phyloP scores from a whole-genome alignment of 768 basidiomycete genomes.

The Leccinellum luteum region DNA sequence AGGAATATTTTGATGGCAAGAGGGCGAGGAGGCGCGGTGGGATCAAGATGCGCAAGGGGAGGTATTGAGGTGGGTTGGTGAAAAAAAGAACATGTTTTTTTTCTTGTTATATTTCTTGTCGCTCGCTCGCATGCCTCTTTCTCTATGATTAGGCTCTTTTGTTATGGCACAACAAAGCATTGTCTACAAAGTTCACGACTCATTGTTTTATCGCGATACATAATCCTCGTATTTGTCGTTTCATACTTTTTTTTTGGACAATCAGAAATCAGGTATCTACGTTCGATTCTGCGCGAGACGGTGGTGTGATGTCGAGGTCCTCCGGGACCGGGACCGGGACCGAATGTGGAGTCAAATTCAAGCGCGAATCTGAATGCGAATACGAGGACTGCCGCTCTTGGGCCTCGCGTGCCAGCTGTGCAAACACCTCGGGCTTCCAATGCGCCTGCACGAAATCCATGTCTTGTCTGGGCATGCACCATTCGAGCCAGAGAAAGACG shows the following conservation, averaged over 20 bases:
- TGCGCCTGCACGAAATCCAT: conserved; percentile 70
- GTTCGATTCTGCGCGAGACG: background rate
- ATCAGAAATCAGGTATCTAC: conserved; percentile 4
- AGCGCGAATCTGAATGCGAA: background rate
- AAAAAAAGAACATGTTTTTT: background rate
- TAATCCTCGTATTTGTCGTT: conserved; percentile 19
- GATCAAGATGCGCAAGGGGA: conserved; percentile 19
- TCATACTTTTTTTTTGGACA: background rate
- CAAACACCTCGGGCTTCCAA: conserved; percentile 47
- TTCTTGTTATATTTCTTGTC: background rate
- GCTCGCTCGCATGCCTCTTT: background rate
- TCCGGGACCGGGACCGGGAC: background rate
- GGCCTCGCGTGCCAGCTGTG: conserved; percentile 13
- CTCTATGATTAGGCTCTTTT: background rate
- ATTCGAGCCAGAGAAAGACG: conserved; percentile 83
- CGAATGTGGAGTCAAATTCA: no score
- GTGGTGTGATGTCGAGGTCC: background rate
- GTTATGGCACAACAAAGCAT: background rate
- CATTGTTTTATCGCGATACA: conserved; percentile 13
- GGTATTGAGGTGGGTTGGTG: conserved; percentile 2
- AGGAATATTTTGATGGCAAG: conserved; percentile 25
- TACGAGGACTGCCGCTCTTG: background rate
- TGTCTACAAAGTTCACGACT: background rate
- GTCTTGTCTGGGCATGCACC: conserved; percentile 74
- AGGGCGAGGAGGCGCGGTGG: conserved; percentile 24